phyloP scores from a whole-genome alignment of 1,284 basidiomycete genomes.

The Ganoderma multipileum region DNA sequence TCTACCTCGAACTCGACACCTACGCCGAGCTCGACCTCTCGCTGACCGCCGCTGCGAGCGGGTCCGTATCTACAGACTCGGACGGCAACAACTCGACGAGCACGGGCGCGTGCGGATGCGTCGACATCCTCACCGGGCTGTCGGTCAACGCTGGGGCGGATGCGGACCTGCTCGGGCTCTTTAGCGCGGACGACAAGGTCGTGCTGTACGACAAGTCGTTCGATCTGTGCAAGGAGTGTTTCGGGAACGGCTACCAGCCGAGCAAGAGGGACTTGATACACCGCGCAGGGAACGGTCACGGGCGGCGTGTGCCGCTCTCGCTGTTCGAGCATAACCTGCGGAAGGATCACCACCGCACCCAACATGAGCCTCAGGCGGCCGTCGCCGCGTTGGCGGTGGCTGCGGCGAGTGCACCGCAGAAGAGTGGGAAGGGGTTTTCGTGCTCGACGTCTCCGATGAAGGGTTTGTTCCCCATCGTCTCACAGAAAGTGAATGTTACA shows the following conservation, averaged over 20 bases:
- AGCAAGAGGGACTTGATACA: background rate
- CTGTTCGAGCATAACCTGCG: background rate
- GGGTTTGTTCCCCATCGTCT: background rate
- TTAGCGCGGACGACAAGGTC: background rate
- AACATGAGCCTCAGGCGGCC: background rate
- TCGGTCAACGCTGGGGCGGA: slow-evolving; percentile 3
- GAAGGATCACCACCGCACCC: background rate
- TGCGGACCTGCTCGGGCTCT: background rate
- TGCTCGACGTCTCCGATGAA: background rate
- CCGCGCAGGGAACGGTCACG: background rate
- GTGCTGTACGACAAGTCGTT: background rate
- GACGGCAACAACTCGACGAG: background rate
- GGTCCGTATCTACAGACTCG: slow-evolving; percentile 20
- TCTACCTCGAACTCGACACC: slow-evolving; percentile 53
- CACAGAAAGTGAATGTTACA: background rate
- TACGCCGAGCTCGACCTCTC: slow-evolving; percentile 44
- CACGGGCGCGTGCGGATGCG: slow-evolving; percentile 17
- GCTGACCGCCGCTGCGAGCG: slow-evolving; percentile 26
- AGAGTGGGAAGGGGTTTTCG: background rate
- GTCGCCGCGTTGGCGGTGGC: background rate
- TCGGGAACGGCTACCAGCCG: background rate
- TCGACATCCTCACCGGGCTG: slow-evolving; percentile 3
- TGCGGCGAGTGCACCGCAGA: background rate
- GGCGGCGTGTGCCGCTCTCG: background rate
- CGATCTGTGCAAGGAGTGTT: slow-evolving; percentile 14